Percentiles rank a stretch among this genome's conserved stretches.
Evolutionary conservation across 768 basidiomycete genomes (phyloP).

Genomic region (Pulveroboletus ravenelii): DNA sequence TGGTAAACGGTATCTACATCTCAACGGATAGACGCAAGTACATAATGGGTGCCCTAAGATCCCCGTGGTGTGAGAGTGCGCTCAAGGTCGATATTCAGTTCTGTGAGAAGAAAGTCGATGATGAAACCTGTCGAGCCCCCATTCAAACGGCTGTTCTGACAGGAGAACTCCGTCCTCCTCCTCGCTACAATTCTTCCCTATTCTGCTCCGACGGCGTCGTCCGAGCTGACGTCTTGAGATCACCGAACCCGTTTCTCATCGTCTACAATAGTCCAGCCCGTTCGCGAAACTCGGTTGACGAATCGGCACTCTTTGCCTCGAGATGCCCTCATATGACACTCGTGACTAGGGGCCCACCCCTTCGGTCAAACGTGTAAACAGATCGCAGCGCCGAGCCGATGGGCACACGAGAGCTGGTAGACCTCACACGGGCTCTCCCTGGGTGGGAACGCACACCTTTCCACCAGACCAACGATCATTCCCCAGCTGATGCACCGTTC

Average conservation of each 20-base stretch:
- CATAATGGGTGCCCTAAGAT: conserved; percentile 14
- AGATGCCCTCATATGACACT: too few relatives aligned
- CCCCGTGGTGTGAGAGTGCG: conserved; percentile 28
- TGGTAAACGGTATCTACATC: too few relatives aligned
- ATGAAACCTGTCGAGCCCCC: conserved; percentile 3
- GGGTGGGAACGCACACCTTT: too few relatives aligned
- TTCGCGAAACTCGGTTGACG: not conserved
- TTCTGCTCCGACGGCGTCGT: not conserved
- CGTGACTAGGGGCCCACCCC: too few relatives aligned
- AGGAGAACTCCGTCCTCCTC: conserved; percentile 6
- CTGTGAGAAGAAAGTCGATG: conserved; percentile 10
- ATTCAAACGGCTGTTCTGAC: conserved; percentile 9
- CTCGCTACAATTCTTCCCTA: conserved; percentile 7
- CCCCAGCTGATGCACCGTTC: too few relatives aligned
- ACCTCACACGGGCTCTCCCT: too few relatives aligned
- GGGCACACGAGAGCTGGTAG: not conserved
- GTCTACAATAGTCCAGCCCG: too few relatives aligned
- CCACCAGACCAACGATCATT: too few relatives aligned
- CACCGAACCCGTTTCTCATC: not conserved
- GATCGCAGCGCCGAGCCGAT: not conserved
- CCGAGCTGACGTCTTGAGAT: too few relatives aligned
- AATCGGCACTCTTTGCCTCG: not conserved
- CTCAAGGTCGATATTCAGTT: not conserved
- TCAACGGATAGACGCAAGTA: conserved; percentile 1
- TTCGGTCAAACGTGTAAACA: too few relatives aligned